These are phyloP conservation scores for Colletotrichum shisoi DNA, from an alignment of 2,329 filamentous ascomycete genomes.

Conservation along the genomic window DNA sequence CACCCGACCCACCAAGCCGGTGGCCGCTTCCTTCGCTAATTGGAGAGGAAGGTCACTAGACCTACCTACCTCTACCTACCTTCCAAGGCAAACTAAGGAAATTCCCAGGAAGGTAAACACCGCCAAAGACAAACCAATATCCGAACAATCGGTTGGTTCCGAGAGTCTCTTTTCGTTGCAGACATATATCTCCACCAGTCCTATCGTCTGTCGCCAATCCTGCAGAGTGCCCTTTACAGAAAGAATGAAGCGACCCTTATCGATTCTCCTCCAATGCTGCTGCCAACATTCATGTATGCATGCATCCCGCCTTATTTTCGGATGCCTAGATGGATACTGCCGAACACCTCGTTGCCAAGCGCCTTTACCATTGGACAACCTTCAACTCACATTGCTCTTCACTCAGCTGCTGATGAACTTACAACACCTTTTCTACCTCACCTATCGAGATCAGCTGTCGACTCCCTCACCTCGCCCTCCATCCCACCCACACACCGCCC, in stretches of 20 bases:
- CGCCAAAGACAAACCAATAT: background rate
- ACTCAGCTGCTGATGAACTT: background rate
- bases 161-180: background rate
- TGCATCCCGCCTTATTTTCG: slow-evolving; percentile 11
- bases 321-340: slow-evolving; percentile 7
- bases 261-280: background rate
- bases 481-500: slow-evolving; percentile 2
- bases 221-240: slow-evolving; percentile 8
- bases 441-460: too few relatives aligned
- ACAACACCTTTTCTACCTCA: too few relatives aligned
- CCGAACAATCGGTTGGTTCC: slow-evolving; percentile 9
- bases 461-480: background rate
- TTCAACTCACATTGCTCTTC: background rate
- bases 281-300: background rate
- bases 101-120: slow-evolving; percentile 11
- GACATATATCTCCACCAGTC: slow-evolving; percentile 13
- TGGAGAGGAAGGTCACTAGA: background rate
- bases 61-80: background rate
- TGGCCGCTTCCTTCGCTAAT: slow-evolving; percentile 23
- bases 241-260: slow-evolving; percentile 4
- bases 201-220: background rate
- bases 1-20: slow-evolving; percentile 32
- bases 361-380: slow-evolving; percentile 7
- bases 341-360: slow-evolving; percentile 9
- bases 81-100: slow-evolving; percentile 1